Evolutionary conservation across 345 rosid species (phyloP), one percentile per base, ranked within the genome.

Genomic region (Anacardium occidentale): DNA sequence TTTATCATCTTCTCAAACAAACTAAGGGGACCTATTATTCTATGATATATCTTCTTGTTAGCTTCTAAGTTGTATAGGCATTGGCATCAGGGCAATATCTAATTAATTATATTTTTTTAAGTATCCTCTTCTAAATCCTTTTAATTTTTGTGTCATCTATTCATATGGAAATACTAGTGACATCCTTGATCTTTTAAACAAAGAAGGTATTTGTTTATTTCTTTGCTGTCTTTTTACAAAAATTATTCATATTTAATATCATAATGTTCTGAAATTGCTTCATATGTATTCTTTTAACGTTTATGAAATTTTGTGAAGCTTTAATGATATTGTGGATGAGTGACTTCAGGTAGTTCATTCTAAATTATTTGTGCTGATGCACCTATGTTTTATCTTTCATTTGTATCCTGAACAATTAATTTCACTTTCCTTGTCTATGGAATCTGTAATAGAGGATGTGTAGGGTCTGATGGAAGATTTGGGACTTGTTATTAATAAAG

Each of bases 401-500:
- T 37, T 13, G 21, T 68, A 22, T 22, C 59, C 56, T 40, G 10
- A 26, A 51, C 37, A 66, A 32, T 8, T 32, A n/a, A 13, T 45
- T 54, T 51, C 11, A 26, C 32, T 51, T 18, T 11, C 13, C 20
- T 24, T 68, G 29, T 34, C 24, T 68, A 9, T 55, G 37, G 22
- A 68, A 55, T 22, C 40, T 21, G 15, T 40, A 68, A 56, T 54
- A 8, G 72, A 64, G 10, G 14, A 22, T 47, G 55, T 64, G 37
- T 45, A 25, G 25, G 54, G 47, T 64, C 3, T 64, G 55, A 47
- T 9, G 53, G 63, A 55, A 55, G 62, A 7, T 62, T 15, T 25
- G 48, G 62, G n/a, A 37, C 21, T 10, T 70, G 25, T 58, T 70
- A 24, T 45, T 45, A 70, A 58, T 58, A 18, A 18, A 25, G 64